Percentiles rank a stretch among this genome's conserved stretches.
Evolutionary conservation across 2,329 filamentous ascomycete species (phyloP).

Genomic region (Pseudopithomyces chartarum): DNA sequence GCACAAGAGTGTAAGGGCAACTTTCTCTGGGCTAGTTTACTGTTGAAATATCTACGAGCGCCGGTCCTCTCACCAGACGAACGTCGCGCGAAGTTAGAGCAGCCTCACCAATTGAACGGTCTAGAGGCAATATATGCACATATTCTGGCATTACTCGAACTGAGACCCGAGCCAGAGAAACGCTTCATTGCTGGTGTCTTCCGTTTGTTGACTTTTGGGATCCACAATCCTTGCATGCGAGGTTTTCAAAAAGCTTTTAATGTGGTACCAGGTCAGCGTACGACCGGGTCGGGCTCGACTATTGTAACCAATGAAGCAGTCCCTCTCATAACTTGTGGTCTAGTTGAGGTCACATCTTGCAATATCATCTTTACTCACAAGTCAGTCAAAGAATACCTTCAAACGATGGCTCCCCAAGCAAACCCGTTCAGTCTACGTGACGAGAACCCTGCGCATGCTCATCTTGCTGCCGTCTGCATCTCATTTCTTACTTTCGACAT

Average conservation of each 20-base stretch:
- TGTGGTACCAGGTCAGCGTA: conserved; percentile 14
- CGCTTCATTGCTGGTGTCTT: conserved; percentile 27
- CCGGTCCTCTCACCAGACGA: conserved; percentile 31
- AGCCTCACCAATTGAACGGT: conserved; percentile 21
- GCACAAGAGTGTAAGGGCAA: conserved; percentile 26
- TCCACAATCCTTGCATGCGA: conserved; percentile 24
- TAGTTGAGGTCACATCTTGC: conserved; percentile 26
- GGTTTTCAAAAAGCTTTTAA: conserved; percentile 28
- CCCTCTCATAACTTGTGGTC: conserved; percentile 29
- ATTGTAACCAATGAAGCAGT: conserved; percentile 21
- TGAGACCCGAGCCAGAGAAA: conserved; percentile 23
- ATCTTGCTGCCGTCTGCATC: conserved; percentile 34
- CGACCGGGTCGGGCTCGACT: conserved; percentile 7
- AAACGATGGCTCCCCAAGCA: conserved; percentile 18
- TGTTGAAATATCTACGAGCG: conserved; percentile 31
- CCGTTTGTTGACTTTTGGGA: conserved; percentile 31
- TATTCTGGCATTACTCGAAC: conserved; percentile 26
- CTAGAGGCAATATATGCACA: conserved; percentile 26
- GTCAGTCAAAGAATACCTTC: conserved; percentile 32
- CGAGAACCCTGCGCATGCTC: conserved; percentile 29
- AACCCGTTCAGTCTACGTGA: conserved; percentile 32
- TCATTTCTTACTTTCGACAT: conserved; percentile 33
- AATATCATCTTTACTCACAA: conserved; percentile 28
- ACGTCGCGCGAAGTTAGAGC: conserved; percentile 22
- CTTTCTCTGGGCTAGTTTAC: conserved; percentile 35